Base-by-base conservation (phyloP, 352 stramenopile species). In the Blastocystis sp. region DNA sequence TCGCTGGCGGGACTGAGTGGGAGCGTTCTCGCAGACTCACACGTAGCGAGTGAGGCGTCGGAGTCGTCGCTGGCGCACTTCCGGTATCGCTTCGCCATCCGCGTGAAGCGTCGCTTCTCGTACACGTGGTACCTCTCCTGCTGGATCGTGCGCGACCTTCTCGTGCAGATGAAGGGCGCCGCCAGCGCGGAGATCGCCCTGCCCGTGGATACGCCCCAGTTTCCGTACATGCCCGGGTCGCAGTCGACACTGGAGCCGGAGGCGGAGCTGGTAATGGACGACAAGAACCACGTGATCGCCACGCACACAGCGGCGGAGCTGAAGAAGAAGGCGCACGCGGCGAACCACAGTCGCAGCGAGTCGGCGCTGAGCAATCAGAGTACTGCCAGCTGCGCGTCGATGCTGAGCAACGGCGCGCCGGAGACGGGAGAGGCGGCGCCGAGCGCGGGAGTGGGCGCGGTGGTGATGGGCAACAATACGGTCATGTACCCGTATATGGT, bases 81-180 rank as follows among this genome's bases (percentile, higher is more conserved):
- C n/a, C 74, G 74, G 10, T 84, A 84, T 52, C 74, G 74, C 28
- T 84, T 84, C 45, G 74, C 74, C 34, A 84, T 84, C 21, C 74
- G 74, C 21, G 74, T 84, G 11, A 84, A 84, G 40, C 74, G 74
- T n/a, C 19, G 34, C 1, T 84, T 68, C 45, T 84, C 74, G 9
- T 84, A 84, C 34, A 84, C 57, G 48, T 84, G 74, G 74, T 68
- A 54, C 48, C 45, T 84, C 14, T 68, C 48, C 40, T 84, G 74
- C 48, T 84, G 74, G 74, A 84, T 84, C n/a, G 45, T 84, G n/a
- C 74, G 74, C 19, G 74, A 84, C n/a, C n/a, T 84, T 7, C 34
- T 68, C 14, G 10, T 57, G 3, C 52, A 70, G 7, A 19, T 84
- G 9, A 28, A 28, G 4, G n/a, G 24, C 38, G n/a, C 24, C n/a